Conservation (phyloP, 2,329 filamentous ascomycete species). For the Dactylellina cionopaga region DNA sequence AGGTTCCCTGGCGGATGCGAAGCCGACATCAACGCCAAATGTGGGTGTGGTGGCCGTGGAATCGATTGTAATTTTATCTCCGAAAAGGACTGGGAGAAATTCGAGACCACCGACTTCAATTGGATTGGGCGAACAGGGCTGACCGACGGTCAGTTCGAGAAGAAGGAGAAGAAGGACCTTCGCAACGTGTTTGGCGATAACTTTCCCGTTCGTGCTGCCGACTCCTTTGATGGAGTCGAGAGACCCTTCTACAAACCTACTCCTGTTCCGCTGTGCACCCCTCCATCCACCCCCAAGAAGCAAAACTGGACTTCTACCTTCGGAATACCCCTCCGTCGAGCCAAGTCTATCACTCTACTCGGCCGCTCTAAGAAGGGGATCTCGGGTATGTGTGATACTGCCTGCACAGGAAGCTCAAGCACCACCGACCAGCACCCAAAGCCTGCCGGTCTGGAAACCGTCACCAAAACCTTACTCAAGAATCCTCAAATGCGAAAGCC, state of each 20-base stretch:
- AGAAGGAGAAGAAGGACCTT: constrained; percentile 50
- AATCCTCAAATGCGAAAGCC: constrained; percentile 51
- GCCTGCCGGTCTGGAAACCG: neutral
- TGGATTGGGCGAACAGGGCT: constrained; percentile 46
- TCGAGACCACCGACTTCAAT: constrained; percentile 46
- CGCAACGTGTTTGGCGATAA: constrained; percentile 47
- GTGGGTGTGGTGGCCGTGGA: constrained; percentile 44
- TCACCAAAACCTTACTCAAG: constrained; percentile 38
- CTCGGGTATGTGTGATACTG: constrained; percentile 25
- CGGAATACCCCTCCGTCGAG: constrained; percentile 25
- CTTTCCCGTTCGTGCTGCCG: constrained; percentile 37
- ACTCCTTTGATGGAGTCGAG: constrained; percentile 33
- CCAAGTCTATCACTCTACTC: constrained; percentile 31
- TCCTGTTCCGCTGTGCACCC: neutral
- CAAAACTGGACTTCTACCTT: constrained; percentile 20
- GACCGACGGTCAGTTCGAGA: constrained; percentile 35
- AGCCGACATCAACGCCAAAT: constrained; percentile 35
- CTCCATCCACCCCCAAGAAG: constrained; percentile 32
- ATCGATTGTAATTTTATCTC: constrained; percentile 47
- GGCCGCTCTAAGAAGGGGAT: constrained; percentile 25
- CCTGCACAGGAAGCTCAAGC: constrained; percentile 22
- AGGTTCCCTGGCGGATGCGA: constrained; percentile 50
- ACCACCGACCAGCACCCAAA: constrained; percentile 33
- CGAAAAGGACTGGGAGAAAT: constrained; percentile 45
- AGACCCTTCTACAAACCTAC: constrained; percentile 5